Percentiles rank a stretch among this genome's conserved stretches.
These are phyloP conservation scores for Ceratocystis huliohia DNA, from an alignment of 2,329 filamentous ascomycete genomes.

Conservation along the genomic window DNA sequence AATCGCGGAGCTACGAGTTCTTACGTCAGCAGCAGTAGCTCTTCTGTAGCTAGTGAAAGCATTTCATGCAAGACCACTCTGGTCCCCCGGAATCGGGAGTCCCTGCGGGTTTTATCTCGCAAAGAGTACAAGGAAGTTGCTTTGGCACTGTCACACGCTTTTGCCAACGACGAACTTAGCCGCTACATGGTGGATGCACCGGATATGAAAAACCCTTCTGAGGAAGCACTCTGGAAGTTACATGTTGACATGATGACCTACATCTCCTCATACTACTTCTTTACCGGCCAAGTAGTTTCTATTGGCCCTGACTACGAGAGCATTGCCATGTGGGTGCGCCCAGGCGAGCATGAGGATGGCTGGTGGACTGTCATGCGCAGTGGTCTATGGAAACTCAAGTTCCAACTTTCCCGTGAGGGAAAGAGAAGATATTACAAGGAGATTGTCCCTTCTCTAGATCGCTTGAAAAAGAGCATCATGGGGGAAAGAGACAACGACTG, in stretches of 20 bases:
- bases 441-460: constrained; percentile 60
- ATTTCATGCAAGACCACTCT: constrained; percentile 28
- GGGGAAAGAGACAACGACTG: constrained; percentile 52
- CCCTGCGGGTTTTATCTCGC: constrained; percentile 40
- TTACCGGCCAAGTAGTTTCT: constrained; percentile 60
- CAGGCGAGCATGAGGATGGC: constrained; percentile 60
- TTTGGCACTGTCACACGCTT: constrained; percentile 61
- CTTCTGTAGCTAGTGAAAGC: not conserved
- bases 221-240: constrained; percentile 60
- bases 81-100: constrained; percentile 35
- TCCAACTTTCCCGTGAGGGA: constrained; percentile 59
- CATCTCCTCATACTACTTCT: constrained; percentile 60
- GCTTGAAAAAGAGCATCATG: constrained; percentile 57
- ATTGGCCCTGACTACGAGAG: constrained; percentile 65
- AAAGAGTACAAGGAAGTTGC: constrained; percentile 57
- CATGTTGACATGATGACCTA: constrained; percentile 69
- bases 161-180: constrained; percentile 60
- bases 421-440: constrained; percentile 63
- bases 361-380: constrained; percentile 58
- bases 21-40: not conserved
- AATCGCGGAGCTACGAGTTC: constrained; percentile 29
- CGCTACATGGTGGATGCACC: constrained; percentile 63
- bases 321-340: constrained; percentile 70
- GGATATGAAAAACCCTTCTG: constrained; percentile 48
- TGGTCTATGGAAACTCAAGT: constrained; percentile 67